Base-by-base conservation (phyloP, 2,329 filamentous ascomycete genomes). In the Venturia carpophila region DNA sequence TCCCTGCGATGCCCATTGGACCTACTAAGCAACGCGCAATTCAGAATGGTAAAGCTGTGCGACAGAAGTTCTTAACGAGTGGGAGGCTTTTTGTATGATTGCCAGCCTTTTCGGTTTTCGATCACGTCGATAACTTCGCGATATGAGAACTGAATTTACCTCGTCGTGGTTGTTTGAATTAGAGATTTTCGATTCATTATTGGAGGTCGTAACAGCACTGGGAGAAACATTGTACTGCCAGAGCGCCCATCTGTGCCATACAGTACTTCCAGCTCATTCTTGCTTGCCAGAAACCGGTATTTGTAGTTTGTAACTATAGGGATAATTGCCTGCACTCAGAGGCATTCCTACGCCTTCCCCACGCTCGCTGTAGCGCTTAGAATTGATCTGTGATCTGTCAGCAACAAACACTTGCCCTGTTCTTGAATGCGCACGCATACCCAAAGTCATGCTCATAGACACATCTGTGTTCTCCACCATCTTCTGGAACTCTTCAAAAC, bases 401-500 rank as follows among this genome's bases (percentile, higher is more conserved):
- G 52, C 52, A 15, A 58, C 2, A 34, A 27, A n/a, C 5, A 11
- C 17, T n/a, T 15, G 15, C 27, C 27, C 5, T 58, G 6, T 58
- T 21, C 52, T 37, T 15, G 19, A 37, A 17, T n/a, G 52, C 9
- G 30, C 27, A 30, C 13, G 52, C 63, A 27, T 79, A 82, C 84
- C 84, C 75, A 87, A 76, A 61, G 85, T 87, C 85, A 87, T 87
- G 75, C 84, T 87, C 81, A 87, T 82, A 67, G 81, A 83, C 60
- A 87, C 82, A 75, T 88, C 86, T 34, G 93, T 97, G 76, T 89
- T 96, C 83, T 97, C 93, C 63, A 99, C 94, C 93, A 99, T 66
- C 80, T 94, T 91, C 67, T 87, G 93, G 75, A 99, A 99, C 83
- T 99, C 94, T 79, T 97, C 92, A 73, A 99, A 99, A 81, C 91